Evolutionary conservation across 768 basidiomycete genomes (phyloP).

Genomic region (Agaricus subrufescens): DNA sequence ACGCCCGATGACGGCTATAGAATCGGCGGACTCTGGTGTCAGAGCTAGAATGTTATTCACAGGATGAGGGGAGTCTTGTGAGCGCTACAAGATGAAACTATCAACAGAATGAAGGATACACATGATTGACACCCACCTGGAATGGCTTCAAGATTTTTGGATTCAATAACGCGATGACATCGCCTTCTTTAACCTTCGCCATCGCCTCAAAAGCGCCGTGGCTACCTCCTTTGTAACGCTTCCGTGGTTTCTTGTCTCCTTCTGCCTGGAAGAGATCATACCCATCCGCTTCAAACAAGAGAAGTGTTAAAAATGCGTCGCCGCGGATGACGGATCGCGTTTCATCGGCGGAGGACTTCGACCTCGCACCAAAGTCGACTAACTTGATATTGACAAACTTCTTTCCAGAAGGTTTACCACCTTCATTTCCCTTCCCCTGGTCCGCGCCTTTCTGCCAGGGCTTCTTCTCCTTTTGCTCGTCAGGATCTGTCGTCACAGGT

Average conservation of each 20-base stretch:
- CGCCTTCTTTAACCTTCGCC: constrained; percentile 82
- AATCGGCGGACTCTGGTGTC: constrained; percentile 76
- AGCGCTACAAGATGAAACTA: constrained; percentile 26
- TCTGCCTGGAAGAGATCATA: constrained; percentile 52
- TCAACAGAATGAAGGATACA: background rate
- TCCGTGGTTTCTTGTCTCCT: constrained; percentile 47
- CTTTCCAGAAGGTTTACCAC: constrained; percentile 50
- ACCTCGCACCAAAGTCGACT: constrained; percentile 71
- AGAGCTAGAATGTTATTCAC: constrained; percentile 80
- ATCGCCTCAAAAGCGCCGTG: constrained; percentile 88
- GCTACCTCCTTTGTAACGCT: constrained; percentile 83
- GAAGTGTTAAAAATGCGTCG: constrained; percentile 76
- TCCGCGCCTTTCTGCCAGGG: constrained; percentile 31
- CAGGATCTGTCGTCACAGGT: constrained; percentile 50
- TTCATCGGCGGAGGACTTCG: constrained; percentile 48
- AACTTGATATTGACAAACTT: constrained; percentile 86
- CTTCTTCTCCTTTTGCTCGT: constrained; percentile 33
- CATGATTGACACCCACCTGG: constrained; percentile 44
- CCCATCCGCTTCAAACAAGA: constrained; percentile 86
- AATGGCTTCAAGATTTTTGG: constrained; percentile 84
- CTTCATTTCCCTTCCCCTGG: constrained; percentile 27
- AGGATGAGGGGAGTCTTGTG: constrained; percentile 63
- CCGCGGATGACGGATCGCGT: constrained; percentile 63
- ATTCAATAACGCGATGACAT: constrained; percentile 87
- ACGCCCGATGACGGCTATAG: constrained; percentile 83